Evolutionary conservation across 2,329 filamentous ascomycete genomes (phyloP).

Genomic region (Neonectria sp.): DNA sequence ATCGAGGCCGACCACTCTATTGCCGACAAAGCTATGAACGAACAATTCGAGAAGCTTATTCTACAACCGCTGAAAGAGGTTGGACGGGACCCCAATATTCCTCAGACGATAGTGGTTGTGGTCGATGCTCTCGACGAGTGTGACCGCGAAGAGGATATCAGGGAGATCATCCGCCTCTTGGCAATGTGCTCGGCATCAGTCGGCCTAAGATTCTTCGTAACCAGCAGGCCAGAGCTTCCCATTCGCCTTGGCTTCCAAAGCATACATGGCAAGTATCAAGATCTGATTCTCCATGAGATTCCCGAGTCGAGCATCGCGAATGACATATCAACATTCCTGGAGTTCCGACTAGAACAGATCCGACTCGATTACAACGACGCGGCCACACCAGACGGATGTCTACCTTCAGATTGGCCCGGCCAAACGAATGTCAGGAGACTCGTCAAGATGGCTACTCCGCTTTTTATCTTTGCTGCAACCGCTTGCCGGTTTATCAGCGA

Average conservation of each 20-base stretch:
- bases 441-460: constrained; percentile 41
- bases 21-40: constrained; percentile 42
- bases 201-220: constrained; percentile 54
- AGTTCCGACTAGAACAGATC: constrained; percentile 49
- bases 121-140: constrained; percentile 46
- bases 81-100: too few species aligned
- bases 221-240: constrained; percentile 57
- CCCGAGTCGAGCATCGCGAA: constrained; percentile 48
- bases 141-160: constrained; percentile 47
- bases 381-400: neutral
- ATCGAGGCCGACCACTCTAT: constrained; percentile 52
- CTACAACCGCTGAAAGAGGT: constrained; percentile 47
- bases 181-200: constrained; percentile 32
- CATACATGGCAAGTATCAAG: constrained; percentile 38
- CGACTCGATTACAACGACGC: constrained; percentile 40
- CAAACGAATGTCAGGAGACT: too few species aligned
- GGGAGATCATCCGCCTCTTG: constrained; percentile 50
- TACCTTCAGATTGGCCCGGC: constrained; percentile 49
- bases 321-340: constrained; percentile 55
- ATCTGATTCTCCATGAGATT: constrained; percentile 56
- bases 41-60: constrained; percentile 59
- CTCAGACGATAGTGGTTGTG: constrained; percentile 45
- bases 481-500: too few species aligned
- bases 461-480: constrained; percentile 56
- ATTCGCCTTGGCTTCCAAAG: constrained; percentile 53